Evolutionary conservation across 2,329 filamentous ascomycete species (phyloP), one percentile per base, ranked within the genome.

Genomic region (Curvularia verruculosa): DNA sequence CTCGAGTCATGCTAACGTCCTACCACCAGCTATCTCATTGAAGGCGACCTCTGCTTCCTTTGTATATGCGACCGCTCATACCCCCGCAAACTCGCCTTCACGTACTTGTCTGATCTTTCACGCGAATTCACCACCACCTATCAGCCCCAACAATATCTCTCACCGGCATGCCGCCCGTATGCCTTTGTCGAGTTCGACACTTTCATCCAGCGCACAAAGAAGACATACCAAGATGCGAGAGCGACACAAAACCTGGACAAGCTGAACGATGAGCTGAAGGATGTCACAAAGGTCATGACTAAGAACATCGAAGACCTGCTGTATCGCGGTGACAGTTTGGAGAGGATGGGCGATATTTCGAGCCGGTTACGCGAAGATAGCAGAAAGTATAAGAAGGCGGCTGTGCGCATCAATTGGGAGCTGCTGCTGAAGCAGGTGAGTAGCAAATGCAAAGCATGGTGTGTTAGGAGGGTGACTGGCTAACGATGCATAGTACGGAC

Each of bases 291-390:
- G 80, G 93, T 99, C 73, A 99, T 99, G 96, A 98, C 93, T 54
- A 98, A 98, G 86, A 99, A 99, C 78, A 98, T 99, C 67, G 95
- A 99, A 82, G 95, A 99, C 77, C 81, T 99, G 73, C 82, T 99
- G 51, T 99, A 99, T 76, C 84, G 96, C 60, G 95, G 95, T 26
- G 95, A 99, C 76, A 95, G 89, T 70, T 80, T 99, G 66, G 95
- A 99, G 80, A 86, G 92, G 71, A 99, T 99, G 95, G 94, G 95
- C 60, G 94, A 98, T 80, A 89, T 97, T 74, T 96, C 90, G 70
- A 89, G 87, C 54, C 83, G 94, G 60, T 79, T 99, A 75, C 83
- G 91, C 62, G 95, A 99, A 75, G 95, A 99, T 74, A 95, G 90
- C 76, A 91, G 89, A 77, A 98, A 96, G 80, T 99, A 99, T 80